Conservation (phyloP, 257 asterid genomes). For the Voacanga thouarsii region DNA sequence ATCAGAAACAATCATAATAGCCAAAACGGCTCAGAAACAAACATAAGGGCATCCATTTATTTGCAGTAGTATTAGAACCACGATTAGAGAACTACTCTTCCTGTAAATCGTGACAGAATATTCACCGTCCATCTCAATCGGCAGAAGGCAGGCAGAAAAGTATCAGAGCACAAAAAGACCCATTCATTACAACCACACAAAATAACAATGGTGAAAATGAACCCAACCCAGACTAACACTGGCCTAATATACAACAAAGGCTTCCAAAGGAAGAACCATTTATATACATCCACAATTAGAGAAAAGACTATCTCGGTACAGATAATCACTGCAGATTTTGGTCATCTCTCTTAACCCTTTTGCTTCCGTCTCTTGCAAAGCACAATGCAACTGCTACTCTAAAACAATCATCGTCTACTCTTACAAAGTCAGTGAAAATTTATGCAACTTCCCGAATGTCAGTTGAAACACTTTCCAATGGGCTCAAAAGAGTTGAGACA, state of each 20-base stretch:
- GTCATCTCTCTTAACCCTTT: not conserved
- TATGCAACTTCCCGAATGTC: not conserved
- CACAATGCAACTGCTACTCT: not conserved
- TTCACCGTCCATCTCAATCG: not conserved
- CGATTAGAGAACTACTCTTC: no score
- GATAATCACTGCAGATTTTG: not conserved
- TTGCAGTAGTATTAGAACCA: no score
- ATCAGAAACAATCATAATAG: no score
- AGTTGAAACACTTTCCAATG: not conserved
- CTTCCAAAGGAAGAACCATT: conserved; percentile 5
- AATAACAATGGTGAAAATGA: conserved; percentile 1
- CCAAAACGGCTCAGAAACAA: no score
- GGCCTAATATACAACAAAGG: conserved; percentile 7
- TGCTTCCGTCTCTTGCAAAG: not conserved
- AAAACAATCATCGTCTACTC: not conserved
- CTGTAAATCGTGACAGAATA: not conserved
- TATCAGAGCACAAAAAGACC: not conserved
- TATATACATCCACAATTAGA: conserved; percentile 8
- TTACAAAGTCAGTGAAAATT: not conserved
- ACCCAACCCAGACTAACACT: not conserved
- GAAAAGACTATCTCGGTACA: not conserved
- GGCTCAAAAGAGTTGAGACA: not conserved
- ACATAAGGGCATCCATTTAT: no score
- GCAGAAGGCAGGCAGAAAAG: not conserved
- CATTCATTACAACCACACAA: not conserved